Evolutionary conservation across 352 stramenopile species (phyloP).

Genomic region (Nothophytophthora sp.): DNA sequence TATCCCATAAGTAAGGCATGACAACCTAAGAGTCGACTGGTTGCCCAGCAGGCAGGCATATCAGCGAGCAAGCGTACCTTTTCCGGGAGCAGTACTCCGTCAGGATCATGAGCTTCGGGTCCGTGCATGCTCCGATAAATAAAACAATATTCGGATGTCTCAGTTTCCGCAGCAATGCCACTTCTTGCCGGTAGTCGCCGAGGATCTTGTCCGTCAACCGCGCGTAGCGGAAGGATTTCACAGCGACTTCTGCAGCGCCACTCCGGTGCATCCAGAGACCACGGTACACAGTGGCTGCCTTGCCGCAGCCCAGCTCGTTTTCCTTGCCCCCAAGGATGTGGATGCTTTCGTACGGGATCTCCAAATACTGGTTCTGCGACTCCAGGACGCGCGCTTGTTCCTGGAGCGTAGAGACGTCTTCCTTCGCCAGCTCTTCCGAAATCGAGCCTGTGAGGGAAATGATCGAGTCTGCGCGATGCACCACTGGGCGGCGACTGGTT

Average conservation of each 20-base stretch:
- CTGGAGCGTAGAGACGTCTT: conserved; percentile 73
- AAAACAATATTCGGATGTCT: conserved; percentile 91
- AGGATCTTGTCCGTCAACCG: conserved; percentile 89
- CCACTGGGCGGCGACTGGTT: conserved; percentile 19
- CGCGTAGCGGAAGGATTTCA: conserved; percentile 89
- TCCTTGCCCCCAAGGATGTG: conserved; percentile 85
- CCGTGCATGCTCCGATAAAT: conserved; percentile 90
- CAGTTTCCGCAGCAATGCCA: conserved; percentile 83
- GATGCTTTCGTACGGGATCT: conserved; percentile 89
- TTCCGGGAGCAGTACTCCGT: conserved; percentile 90
- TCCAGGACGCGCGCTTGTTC: conserved; percentile 83
- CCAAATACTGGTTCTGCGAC: conserved; percentile 85
- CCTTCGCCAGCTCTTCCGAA: conserved; percentile 49
- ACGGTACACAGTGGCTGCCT: conserved; percentile 86
- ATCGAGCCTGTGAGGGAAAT: conserved; percentile 41
- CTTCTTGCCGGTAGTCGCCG: conserved; percentile 84
- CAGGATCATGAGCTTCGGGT: conserved; percentile 89
- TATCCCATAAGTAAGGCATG: background rate
- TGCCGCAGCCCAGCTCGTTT: conserved; percentile 87
- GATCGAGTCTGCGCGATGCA: conserved; percentile 42
- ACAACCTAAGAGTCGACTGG: background rate
- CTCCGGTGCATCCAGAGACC: conserved; percentile 88
- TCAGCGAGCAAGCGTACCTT: conserved; percentile 39
- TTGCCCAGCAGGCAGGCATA: no score
- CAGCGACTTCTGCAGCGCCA: conserved; percentile 79